Base-by-base conservation (phyloP, 768 basidiomycete species). In the Leccinum ochraceum region DNA sequence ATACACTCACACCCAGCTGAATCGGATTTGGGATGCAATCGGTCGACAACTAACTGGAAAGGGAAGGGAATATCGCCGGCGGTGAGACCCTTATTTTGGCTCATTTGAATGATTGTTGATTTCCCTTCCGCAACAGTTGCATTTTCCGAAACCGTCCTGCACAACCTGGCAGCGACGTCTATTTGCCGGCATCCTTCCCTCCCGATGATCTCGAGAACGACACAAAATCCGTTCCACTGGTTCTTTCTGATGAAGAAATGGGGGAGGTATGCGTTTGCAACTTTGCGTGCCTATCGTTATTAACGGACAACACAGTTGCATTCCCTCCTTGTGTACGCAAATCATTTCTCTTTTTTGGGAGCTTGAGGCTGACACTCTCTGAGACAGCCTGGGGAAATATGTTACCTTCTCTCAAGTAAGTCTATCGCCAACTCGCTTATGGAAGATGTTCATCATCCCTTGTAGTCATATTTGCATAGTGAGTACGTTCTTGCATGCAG, bases 301-400 rank as follows among this genome's bases (percentile, higher is more conserved):
- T 64, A 7, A 44, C 28, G 34, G 32, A 4, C 26, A 54, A 10
- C 7, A 9, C 51, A 87, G 84, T 74, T 86, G 6, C 85, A 88
- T 63, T 76, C 81, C 3, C 77, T 86, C 20, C 76, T 87, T n/a
- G 79, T 84, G 85, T 87, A 67, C 59, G 83, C 68, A 46, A 24
- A 11, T 36, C 3, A 11, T 30, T 34, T 51, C 34, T 49, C 16
- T 20, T 17, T 24, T n/a, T 34, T 28, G 7, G 54, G 1, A 22
- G 3, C 28, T 6, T 14, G 54, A 79, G 71, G 9, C 68, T 83
- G 50, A 86, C 59, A 81, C 69, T 81, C 79, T 55, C 3, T 39
- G 39, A 8, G 24, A 67, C 80, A 72, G 71, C 39, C 63, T 72
- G 3, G 68, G 72, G 2, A 72, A 72, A 74, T 72, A 74, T 13